Percentiles rank a stretch among this genome's conserved stretches.
phyloP scores from a whole-genome alignment of 768 basidiomycete genomes.

The Hericium erinaceus region DNA sequence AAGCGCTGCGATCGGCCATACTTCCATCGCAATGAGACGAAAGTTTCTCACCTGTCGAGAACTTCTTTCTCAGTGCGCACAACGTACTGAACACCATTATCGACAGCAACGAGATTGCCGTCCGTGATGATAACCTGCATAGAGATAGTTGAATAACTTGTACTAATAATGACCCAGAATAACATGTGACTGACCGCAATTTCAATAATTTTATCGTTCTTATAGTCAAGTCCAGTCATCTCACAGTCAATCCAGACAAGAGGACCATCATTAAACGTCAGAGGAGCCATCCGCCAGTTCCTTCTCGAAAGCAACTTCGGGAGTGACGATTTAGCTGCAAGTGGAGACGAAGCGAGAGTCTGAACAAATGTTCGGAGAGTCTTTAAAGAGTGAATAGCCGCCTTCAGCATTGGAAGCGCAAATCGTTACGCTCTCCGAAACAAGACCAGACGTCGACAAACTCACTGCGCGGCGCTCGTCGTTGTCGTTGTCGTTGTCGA shows the following conservation, averaged over 20 bases:
- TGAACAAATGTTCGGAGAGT: too few relatives aligned
- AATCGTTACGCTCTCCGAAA: too few relatives aligned
- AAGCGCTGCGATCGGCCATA: neutral
- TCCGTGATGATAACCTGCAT: constrained; percentile 77
- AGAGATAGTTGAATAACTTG: neutral
- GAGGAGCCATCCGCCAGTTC: constrained; percentile 13
- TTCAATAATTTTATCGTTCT: constrained; percentile 67
- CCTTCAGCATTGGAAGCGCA: too few relatives aligned
- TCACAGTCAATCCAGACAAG: constrained; percentile 84
- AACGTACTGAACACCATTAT: constrained; percentile 71
- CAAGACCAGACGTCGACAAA: too few relatives aligned
- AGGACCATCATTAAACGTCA: constrained; percentile 49
- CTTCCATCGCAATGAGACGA: neutral
- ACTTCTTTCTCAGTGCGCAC: constrained; percentile 61
- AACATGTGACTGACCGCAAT: constrained; percentile 46
- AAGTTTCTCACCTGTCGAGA: constrained; percentile 51
- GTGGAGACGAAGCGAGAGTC: too few relatives aligned
- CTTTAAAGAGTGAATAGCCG: too few relatives aligned
- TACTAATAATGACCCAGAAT: neutral
- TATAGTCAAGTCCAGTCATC: constrained; percentile 70
- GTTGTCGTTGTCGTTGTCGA: too few relatives aligned
- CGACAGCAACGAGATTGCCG: constrained; percentile 71
- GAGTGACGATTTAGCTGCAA: too few relatives aligned
- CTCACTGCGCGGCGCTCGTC: too few relatives aligned
- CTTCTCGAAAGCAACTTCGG: too few relatives aligned